Base-by-base conservation (phyloP, 306 rosid species). In the Vicia faba region DNA sequence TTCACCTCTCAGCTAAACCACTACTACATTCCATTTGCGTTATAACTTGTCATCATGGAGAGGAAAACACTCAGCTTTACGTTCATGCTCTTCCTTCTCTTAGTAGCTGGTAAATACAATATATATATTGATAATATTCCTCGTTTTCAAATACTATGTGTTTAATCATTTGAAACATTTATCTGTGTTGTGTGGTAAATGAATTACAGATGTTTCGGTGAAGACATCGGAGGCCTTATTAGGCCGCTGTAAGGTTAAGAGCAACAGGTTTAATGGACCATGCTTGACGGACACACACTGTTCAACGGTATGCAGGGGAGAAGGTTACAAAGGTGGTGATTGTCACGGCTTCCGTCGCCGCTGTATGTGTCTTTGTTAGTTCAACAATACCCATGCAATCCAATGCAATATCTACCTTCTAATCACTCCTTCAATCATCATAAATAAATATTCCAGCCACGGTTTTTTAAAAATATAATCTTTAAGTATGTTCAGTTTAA, bases 41-140 rank as follows among this genome's bases (percentile, higher is more conserved):
- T 14, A 5, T 14, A 5, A 45, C 51, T 5, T 25, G 16, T 13
- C 8, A 6, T 19, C 8, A 55, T 55, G 61, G 38, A 55, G 39
- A 55, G 39, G 38, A 55, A 26, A 26, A 55, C 39, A 26, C 11
- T 55, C 39, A 0, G 61, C 6, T 0, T 55, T 13, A 6, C 26
- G 3, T 26, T 55, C 61, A 55, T 55, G 38, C 19, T 55, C 19
- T 26, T 55, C 61, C 19, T 55, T 55, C 19, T 55, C 61, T 26
- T 55, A 13, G 39, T 39, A 4, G 1, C 39, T 5, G 61, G 60
- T 54, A 19, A 11, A 8, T 0, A 7, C 9, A 45, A 45, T 7
- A 45, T 7, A 45, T 7, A 45, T 14, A 43, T 1, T 33, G 2
- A 33, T 33, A 3, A 3, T 28, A 7, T 43, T 13, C 48, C 12